phyloP scores from a whole-genome alignment of 164 flowering plant genomes.

The Saururus chinensis region DNA sequence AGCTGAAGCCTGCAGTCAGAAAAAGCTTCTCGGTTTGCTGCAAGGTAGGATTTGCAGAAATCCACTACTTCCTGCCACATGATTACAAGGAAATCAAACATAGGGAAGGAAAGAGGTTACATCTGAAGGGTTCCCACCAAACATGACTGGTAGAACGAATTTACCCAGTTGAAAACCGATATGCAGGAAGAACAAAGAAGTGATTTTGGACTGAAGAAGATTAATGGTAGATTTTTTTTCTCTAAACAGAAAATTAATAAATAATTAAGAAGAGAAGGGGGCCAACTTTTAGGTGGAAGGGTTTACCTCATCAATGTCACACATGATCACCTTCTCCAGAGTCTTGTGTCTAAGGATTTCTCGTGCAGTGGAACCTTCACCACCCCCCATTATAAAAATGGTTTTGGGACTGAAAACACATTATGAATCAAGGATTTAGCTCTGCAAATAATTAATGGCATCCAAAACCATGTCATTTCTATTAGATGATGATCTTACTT shows the following conservation, averaged over 20 bases:
- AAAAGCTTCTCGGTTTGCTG: conserved; percentile 72
- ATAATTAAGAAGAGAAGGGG: too few species aligned
- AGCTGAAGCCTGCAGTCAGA: conserved; percentile 62
- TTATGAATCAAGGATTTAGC: neutral
- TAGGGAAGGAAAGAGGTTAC: too few species aligned
- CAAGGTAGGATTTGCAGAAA: conserved; percentile 70
- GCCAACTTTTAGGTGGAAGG: neutral
- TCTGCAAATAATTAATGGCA: neutral
- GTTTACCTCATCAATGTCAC: conserved; percentile 84
- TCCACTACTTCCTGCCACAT: conserved; percentile 80
- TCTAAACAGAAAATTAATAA: too few species aligned
- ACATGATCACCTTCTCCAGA: conserved; percentile 69
- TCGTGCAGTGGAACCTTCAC: conserved; percentile 92
- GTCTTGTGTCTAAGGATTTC: conserved; percentile 64
- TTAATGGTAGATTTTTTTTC: too few species aligned
- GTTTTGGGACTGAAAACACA: conserved; percentile 40
- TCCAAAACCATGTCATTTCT: neutral
- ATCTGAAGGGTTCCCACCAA: neutral
- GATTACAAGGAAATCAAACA: neutral
- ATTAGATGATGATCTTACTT: conserved; percentile 22
- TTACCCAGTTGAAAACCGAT: too few species aligned
- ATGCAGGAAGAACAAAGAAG: too few species aligned
- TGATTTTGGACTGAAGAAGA: too few species aligned
- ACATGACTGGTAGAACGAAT: too few species aligned
- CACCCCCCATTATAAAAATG: conserved; percentile 87